Evolutionary conservation across 2,329 filamentous ascomycete genomes (phyloP).

Genomic region (Fusarium longipes): DNA sequence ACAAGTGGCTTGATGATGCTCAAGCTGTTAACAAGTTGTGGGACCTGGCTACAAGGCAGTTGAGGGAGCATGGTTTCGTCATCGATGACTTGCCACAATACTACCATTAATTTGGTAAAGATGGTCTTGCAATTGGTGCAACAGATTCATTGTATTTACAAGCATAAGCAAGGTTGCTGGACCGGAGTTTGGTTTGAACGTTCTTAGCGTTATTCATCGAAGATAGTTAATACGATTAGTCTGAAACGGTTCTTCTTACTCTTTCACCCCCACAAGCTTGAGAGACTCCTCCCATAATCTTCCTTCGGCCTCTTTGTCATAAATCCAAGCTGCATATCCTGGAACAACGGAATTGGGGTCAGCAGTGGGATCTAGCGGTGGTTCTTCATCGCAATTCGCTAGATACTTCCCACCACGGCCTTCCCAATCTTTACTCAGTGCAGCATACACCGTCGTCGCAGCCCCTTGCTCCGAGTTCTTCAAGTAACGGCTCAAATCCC

Average conservation of each 20-base stretch:
- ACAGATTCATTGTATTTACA: neutral
- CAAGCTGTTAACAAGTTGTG: constrained; percentile 28
- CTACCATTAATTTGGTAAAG: neutral
- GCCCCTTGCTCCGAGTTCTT: constrained; percentile 7
- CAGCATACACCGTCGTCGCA: constrained; percentile 12
- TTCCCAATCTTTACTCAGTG: constrained; percentile 6
- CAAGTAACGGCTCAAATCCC: neutral
- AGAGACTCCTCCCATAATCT: constrained; percentile 6
- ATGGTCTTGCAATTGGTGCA: neutral
- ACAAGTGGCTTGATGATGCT: constrained; percentile 38
- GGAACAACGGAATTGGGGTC: neutral
- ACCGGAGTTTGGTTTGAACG: neutral
- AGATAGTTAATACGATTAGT: neutral
- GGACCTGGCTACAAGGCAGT: constrained; percentile 14
- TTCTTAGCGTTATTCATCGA: neutral
- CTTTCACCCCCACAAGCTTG: neutral
- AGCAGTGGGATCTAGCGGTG: accelerated
- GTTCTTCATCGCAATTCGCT: constrained; percentile 1
- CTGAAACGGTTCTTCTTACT: neutral
- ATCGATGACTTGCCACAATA: constrained; percentile 9
- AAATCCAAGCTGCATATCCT: constrained; percentile 13
- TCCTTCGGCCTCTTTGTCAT: neutral
- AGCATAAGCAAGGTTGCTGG: neutral
- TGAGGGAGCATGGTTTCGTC: constrained; percentile 15
- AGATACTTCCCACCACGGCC: constrained; percentile 16